Conservation (phyloP, 106 monocot species). For the Vanilla planifolia region DNA sequence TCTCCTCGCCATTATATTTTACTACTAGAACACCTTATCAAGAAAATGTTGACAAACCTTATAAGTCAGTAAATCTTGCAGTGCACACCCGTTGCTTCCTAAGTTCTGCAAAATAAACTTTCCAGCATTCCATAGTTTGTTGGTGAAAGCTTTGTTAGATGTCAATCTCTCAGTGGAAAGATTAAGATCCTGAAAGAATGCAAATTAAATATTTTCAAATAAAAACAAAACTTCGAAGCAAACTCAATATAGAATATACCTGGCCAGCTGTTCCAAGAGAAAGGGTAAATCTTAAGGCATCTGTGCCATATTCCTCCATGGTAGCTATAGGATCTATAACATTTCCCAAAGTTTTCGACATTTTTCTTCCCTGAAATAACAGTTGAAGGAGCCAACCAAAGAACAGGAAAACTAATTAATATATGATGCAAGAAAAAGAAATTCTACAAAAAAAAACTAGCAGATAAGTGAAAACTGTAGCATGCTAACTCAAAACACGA, state of each 20-base stretch:
- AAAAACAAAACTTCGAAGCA: not conserved
- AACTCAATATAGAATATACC: constrained; percentile 24
- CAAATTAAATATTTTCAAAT: not conserved
- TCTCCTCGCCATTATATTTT: not conserved
- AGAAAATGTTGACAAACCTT: constrained; percentile 36
- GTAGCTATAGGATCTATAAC: constrained; percentile 93
- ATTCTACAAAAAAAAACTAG: too few species aligned
- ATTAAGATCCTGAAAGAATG: constrained; percentile 73
- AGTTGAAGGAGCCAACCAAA: not conserved
- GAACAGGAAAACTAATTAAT: too few species aligned
- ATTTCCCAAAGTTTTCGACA: constrained; percentile 98
- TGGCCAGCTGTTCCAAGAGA: constrained; percentile 95
- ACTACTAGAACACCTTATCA: not conserved
- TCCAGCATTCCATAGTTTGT: constrained; percentile 98
- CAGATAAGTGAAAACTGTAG: too few species aligned
- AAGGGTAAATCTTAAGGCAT: constrained; percentile 89
- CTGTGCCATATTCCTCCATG: constrained; percentile 94
- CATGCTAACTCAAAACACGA: not conserved
- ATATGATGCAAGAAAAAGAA: not conserved
- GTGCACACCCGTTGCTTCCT: constrained; percentile 51
- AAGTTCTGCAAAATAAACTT: constrained; percentile 94
- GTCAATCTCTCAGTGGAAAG: constrained; percentile 76
- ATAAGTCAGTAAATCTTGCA: constrained; percentile 50
- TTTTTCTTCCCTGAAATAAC: constrained; percentile 76
- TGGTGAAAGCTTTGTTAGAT: constrained; percentile 94